A percentile compares a stretch with the other conserved stretches of the same genome.
Conservation (phyloP, 1,284 basidiomycete genomes). For the Cystobasidium slooffiae region DNA sequence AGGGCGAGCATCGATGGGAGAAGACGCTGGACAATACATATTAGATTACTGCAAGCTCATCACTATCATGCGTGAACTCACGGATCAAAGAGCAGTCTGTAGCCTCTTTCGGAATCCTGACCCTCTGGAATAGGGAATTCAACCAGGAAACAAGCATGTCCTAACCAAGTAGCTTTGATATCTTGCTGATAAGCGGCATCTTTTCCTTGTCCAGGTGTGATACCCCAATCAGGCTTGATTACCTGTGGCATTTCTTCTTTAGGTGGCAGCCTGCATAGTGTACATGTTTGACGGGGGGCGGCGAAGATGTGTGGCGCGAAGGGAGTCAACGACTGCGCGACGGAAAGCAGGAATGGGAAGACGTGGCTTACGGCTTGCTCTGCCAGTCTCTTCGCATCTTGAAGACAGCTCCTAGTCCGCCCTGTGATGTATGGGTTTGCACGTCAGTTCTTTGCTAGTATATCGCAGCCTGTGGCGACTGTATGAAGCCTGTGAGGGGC, state of each 20-base stretch:
- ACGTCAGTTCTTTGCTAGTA: neutral
- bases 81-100: conserved; percentile 72
- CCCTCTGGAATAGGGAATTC: conserved; percentile 63
- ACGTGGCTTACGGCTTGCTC: conserved; percentile 2
- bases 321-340: no score
- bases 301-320: no score
- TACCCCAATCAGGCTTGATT: conserved; percentile 46
- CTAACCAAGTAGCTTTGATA: conserved; percentile 70
- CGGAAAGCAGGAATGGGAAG: neutral
- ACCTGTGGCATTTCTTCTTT: conserved; percentile 46
- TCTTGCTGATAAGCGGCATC: conserved; percentile 51
- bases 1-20: conserved; percentile 67
- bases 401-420: neutral
- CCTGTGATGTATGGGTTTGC: neutral
- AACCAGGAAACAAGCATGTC: conserved; percentile 72
- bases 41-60: neutral
- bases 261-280: conserved; percentile 39
- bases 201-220: conserved; percentile 4
- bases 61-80: neutral
- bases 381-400: conserved; percentile 10
- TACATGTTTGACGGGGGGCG: no score
- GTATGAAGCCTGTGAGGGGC: no score
- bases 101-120: conserved; percentile 60
- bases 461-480: no score
- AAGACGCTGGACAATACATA: conserved; percentile 59